phyloP scores from a whole-genome alignment of 2,329 filamentous ascomycete species.

The Phialophora chinensis region DNA sequence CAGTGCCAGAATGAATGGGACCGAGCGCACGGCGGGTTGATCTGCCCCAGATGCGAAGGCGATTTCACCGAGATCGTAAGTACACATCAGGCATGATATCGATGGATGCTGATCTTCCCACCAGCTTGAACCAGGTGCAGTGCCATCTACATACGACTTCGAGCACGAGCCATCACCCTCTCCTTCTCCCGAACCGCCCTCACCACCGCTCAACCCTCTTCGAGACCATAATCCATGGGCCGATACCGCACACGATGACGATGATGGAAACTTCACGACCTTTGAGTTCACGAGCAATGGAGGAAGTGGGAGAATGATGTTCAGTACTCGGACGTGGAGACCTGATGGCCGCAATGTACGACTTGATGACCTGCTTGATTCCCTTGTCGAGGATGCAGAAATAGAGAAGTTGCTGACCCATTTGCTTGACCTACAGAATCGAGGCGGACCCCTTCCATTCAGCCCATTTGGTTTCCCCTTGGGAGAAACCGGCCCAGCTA shows the following conservation, averaged over 20 bases:
- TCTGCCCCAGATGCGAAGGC: conserved; percentile 76
- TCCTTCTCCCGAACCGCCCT: conserved; percentile 42
- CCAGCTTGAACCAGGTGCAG: conserved; percentile 29
- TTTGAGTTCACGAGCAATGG: conserved; percentile 37
- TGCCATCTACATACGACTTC: conserved; percentile 45
- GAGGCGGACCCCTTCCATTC: conserved; percentile 18
- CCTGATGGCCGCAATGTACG: conserved; percentile 23
- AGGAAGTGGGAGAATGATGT: conserved; percentile 35
- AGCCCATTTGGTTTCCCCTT: conserved; percentile 20
- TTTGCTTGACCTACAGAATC: conserved; percentile 16
- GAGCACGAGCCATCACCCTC: conserved; percentile 41
- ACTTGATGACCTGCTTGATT: conserved; percentile 11
- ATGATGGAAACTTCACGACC: conserved; percentile 37
- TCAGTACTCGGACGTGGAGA: conserved; percentile 34
- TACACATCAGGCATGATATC: conserved; percentile 33
- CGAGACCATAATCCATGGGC: conserved; percentile 56
- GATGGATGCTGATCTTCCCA: neutral
- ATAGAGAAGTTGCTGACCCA: conserved; percentile 23
- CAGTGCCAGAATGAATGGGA: conserved; percentile 82
- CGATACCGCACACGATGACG: conserved; percentile 54
- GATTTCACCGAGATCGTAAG: conserved; percentile 87
- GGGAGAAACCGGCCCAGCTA: neutral
- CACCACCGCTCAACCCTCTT: conserved; percentile 42
- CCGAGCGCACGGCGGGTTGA: conserved; percentile 69
- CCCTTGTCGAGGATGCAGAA: conserved; percentile 5